Evolutionary conservation across 208 protist genomes (phyloP).

Genomic region (Spongospora subterranea): DNA sequence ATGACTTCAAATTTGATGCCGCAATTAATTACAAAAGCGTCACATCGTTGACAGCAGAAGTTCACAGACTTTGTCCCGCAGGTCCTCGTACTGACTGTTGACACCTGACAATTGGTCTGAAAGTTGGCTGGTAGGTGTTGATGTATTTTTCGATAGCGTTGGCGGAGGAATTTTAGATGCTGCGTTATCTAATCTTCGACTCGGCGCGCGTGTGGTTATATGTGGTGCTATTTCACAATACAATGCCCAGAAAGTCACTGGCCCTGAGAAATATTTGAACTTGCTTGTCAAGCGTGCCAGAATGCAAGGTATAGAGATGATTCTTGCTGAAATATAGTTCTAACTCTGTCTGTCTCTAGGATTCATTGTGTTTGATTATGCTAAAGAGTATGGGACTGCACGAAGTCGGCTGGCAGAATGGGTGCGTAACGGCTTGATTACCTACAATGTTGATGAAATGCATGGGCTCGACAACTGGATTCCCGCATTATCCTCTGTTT

Average conservation of each 20-base stretch:
- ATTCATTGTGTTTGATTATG: constrained; percentile 54
- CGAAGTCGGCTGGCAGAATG: neutral
- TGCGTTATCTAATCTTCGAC: constrained; percentile 16
- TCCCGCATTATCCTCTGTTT: neutral
- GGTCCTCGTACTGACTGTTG: too few relatives aligned
- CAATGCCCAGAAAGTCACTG: constrained; percentile 27
- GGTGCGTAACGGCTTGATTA: neutral
- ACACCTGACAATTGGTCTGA: too few relatives aligned
- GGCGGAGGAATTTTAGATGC: constrained; percentile 62
- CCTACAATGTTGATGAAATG: neutral
- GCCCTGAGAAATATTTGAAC: neutral
- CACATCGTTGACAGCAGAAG: neutral
- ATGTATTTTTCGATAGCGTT: constrained; percentile 70
- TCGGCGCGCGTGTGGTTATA: constrained; percentile 55
- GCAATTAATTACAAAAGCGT: constrained; percentile 62
- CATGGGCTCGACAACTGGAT: constrained; percentile 27
- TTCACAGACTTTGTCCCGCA: constrained; percentile 59
- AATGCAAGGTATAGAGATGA: too few relatives aligned
- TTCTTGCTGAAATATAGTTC: too few relatives aligned
- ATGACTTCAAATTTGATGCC: constrained; percentile 63
- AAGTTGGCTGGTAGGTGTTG: constrained; percentile 34
- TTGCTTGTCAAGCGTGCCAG: neutral
- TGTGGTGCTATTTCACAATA: constrained; percentile 69
- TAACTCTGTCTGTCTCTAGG: neutral
- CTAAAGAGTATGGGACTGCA: neutral